Evolutionary conservation across 2,329 filamentous ascomycete genomes (phyloP), one percentile per base, ranked within the genome.

Genomic region (Fusarium guadeloupense): DNA sequence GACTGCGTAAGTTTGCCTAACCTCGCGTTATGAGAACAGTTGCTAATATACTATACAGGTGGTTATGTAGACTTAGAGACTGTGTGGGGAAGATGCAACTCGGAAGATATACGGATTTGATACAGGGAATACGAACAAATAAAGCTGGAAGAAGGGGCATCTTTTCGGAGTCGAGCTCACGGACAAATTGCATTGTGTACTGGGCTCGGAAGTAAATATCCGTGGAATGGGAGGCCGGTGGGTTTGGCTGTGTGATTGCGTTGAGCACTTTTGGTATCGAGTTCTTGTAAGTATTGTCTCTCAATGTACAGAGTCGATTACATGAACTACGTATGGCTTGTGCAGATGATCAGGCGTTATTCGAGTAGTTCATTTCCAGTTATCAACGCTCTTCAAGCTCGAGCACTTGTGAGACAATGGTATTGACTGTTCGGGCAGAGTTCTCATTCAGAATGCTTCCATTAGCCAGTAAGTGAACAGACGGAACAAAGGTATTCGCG

Each of bases 1-100:
- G 93, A 98, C 77, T 99, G 94, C 81, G 93, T 97, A 86, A 83
- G 84, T 83, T 17, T 56, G 40, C 26, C 16, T 10, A 37, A 23
- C 30, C n/a, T 37, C 9, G 4, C n/a, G 20, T 38, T 16, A 16
- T 19, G 13, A 28, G 16, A 38, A 9, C 13, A 14, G 35, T 17
- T 3, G 12, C 54, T 59, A 59, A 59, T 21, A 39, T 26, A 4
- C 28, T n/a, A 4, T 12, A 16, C 23, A 72, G 70, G 60, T 72
- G 33, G 38, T 72, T 23, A 72, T 72, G 70, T 72, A 64, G 63
- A 38, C 8, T 23, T 26, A 33, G 23, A 16, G 25, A 38, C n/a
- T n/a, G n/a, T n/a, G 25, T 41, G 20, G 38, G 28, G 19, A 25
- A 30, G 25, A 39, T 38, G 33, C 13, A 42, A 31, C 23, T 14